Base-by-base conservation (phyloP, 345 rosid species). In the Dovyalis caffra region DNA sequence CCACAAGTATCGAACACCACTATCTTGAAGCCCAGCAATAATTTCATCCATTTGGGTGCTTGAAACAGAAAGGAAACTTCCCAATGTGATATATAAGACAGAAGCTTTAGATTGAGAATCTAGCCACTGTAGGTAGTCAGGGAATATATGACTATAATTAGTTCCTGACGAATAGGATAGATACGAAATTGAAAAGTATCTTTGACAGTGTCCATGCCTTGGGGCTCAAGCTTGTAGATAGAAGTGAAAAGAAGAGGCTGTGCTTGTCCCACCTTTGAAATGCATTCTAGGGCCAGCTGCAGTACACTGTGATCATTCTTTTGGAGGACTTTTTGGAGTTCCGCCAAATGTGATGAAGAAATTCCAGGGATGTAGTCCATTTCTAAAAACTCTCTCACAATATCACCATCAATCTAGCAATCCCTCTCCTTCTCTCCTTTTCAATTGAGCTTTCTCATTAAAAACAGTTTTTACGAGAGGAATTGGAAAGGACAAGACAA, bases 191-290 rank as follows among this genome's bases (percentile, higher is more conserved):
- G 18, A 4, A 82, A 16, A 66, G 63, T 74, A 5, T 63, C 64
- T 16, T 65, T 76, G 29, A 87, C 57, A 25, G 69, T 62, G 37
- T 86, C 86, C 15, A 88, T 43, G 12, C 65, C 83, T 63, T 56
- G 74, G 21, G 79, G 67, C 78, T 92, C 96, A 9, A 87, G 87
- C 73, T 89, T 90, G 32, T 80, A 77, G 3, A 83, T 56, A 0
- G 89, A 81, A 47, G 85, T 70, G 83, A 92, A 87, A 1, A 90
- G 75, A 51, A 90, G 85, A 35, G 76, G 90, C 66, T 87, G 87
- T 62, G 94, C 85, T 73, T 83, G 72, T 0, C 78, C 64, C 29
- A 87, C 86, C 73, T 70, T 70, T 8, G 84, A 86, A 71, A 87
- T 76, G 66, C 82, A 79, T 43, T 89, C 90, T 31, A 85, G 75